phyloP scores from a whole-genome alignment of 768 basidiomycete species.

The Lactarius tabidus region DNA sequence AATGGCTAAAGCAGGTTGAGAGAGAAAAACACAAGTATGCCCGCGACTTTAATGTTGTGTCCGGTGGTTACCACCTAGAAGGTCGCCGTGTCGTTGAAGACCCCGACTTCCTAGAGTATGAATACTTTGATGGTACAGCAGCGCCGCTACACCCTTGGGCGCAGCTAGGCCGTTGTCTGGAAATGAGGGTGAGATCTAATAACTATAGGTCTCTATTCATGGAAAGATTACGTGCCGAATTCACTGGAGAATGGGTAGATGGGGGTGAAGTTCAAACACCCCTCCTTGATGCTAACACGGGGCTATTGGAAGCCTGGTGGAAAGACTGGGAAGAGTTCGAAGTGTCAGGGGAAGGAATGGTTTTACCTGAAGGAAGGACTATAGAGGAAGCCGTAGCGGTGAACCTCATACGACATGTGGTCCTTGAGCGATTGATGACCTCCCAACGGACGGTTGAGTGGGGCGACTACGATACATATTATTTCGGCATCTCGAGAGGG shows the following conservation, averaged over 20 bases:
- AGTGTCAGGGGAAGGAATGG: no score
- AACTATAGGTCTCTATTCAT: neutral
- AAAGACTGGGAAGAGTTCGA: no score
- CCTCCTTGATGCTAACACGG: neutral
- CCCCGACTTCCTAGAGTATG: no score
- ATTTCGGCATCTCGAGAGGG: neutral
- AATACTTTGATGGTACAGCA: no score
- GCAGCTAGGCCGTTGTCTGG: neutral
- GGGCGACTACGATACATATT: neutral
- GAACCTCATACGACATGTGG: neutral
- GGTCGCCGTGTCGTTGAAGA: neutral
- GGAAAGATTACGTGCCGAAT: accelerated
- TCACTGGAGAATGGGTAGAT: neutral
- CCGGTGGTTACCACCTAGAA: neutral
- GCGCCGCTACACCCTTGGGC: neutral
- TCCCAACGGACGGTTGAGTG: neutral
- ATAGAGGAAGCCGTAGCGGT: accelerated
- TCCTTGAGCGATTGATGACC: neutral
- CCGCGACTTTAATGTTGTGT: no score
- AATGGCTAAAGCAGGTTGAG: neutral
- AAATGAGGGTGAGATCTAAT: accelerated
- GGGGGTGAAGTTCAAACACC: neutral
- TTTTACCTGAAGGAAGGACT: neutral
- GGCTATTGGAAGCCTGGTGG: no score
- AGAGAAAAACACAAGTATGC: neutral